These are phyloP conservation scores for Arachnomyces sp. DNA, from an alignment of 2,329 filamentous ascomycete genomes.

Conservation along the genomic window DNA sequence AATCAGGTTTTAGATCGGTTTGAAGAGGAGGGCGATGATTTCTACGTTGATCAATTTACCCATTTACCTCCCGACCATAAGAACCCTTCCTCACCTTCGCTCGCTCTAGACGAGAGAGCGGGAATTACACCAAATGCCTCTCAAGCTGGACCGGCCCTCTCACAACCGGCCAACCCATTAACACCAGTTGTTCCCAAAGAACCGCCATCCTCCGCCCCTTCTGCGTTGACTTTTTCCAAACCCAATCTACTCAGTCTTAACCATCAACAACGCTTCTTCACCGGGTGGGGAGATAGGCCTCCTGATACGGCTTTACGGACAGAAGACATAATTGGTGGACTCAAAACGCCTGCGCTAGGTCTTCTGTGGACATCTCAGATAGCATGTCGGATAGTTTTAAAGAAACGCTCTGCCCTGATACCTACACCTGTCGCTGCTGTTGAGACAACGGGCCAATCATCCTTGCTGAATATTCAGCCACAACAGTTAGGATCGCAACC, in stretches of 20 bases:
- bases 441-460: slow-evolving; percentile 5
- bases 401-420: slow-evolving; percentile 46
- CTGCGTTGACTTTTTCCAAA: slow-evolving; percentile 27
- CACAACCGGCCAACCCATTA: not conserved
- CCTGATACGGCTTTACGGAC: slow-evolving; percentile 9
- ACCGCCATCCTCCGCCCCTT: slow-evolving; percentile 15
- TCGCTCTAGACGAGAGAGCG: not conserved
- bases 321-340: slow-evolving; percentile 13
- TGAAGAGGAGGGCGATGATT: slow-evolving; percentile 21
- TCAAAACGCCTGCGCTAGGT: slow-evolving; percentile 81
- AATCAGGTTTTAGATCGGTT: slow-evolving; percentile 96
- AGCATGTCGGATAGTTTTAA: slow-evolving; percentile 69
- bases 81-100: slow-evolving; percentile 7
- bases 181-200: not conserved
- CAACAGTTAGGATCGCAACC: slow-evolving; percentile 8
- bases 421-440: slow-evolving; percentile 2
- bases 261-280: slow-evolving; percentile 91
- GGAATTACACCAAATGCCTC: not conserved
- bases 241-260: slow-evolving; percentile 62
- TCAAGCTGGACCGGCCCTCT: not conserved
- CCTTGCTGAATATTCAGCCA: slow-evolving; percentile 27
- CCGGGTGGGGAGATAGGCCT: slow-evolving; percentile 74
- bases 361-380: slow-evolving; percentile 90
- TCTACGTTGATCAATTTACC: slow-evolving; percentile 6
- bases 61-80: slow-evolving; percentile 1